phyloP scores from a whole-genome alignment of 192 early-diverging fungal genomes.

The Chytriomyces hyalinus region DNA sequence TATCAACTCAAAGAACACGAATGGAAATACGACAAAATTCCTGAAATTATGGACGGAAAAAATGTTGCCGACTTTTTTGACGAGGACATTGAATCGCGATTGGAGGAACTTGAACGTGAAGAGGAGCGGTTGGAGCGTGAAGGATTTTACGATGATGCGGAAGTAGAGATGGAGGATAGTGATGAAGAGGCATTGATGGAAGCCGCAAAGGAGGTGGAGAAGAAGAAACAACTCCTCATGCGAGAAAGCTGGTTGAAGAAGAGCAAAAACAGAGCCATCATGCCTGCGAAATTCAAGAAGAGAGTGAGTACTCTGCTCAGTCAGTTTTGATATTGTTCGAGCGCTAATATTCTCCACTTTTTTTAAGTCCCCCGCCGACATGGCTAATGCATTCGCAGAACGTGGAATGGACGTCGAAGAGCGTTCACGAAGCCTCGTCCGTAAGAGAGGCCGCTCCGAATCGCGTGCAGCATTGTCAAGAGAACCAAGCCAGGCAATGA shows the following conservation, averaged over 20 bases:
- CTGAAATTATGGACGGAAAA: slow-evolving; percentile 98
- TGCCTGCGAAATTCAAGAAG: slow-evolving; percentile 67
- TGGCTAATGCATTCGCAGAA: slow-evolving; percentile 72
- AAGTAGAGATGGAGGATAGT: slow-evolving; percentile 68
- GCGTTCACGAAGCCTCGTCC: slow-evolving; percentile 65
- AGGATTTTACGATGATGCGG: slow-evolving; percentile 85
- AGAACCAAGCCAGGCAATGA: neutral
- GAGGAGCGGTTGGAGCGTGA: slow-evolving; percentile 94
- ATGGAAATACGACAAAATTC: slow-evolving; percentile 97
- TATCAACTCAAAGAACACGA: slow-evolving; percentile 84
- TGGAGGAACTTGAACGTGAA: slow-evolving; percentile 94
- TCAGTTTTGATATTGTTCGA: neutral
- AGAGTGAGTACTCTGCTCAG: slow-evolving; percentile 35
- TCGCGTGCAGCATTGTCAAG: slow-evolving; percentile 44
- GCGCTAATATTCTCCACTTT: neutral
- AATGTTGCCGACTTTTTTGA: slow-evolving; percentile 99
- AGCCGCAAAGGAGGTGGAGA: slow-evolving; percentile 80
- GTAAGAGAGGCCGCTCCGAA: slow-evolving; percentile 79
- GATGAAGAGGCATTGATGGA: slow-evolving; percentile 81
- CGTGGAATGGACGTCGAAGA: slow-evolving; percentile 76
- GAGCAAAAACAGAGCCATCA: slow-evolving; percentile 77
- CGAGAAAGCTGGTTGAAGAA: slow-evolving; percentile 75
- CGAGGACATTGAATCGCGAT: slow-evolving; percentile 93
- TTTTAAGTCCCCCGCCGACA: slow-evolving; percentile 28
- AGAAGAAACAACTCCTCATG: slow-evolving; percentile 83